Conservation (phyloP, 2,329 filamentous ascomycete species). For the Aspergillus aculeatus region DNA sequence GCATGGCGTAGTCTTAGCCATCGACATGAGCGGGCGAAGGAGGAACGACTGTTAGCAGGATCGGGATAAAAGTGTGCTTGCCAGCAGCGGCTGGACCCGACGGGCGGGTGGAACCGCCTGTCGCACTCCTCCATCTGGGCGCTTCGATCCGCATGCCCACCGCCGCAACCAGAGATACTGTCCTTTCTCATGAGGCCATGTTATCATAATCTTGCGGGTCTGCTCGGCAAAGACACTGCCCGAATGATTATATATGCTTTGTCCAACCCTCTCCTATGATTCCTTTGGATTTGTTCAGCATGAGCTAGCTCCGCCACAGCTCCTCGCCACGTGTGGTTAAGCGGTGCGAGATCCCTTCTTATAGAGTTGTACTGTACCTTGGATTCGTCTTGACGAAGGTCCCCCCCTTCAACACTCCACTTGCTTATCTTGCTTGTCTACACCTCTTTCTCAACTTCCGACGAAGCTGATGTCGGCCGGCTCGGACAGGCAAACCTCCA, state of each 20-base stretch:
- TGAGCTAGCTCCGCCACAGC: neutral
- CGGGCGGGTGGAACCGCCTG: slow-evolving; percentile 4
- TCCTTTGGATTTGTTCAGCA: neutral
- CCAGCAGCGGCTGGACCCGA: slow-evolving; percentile 8
- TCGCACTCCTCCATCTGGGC: slow-evolving; percentile 1
- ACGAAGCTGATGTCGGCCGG: neutral
- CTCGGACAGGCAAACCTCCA: neutral
- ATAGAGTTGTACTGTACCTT: neutral
- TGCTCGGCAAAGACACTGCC: neutral
- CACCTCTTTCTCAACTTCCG: neutral
- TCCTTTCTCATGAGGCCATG: neutral
- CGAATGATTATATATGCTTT: neutral
- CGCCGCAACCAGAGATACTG: neutral
- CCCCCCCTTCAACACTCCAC: neutral
- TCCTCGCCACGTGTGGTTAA: neutral
- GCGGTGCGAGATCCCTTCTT: neutral
- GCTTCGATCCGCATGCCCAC: slow-evolving; percentile 1
- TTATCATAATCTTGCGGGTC: neutral
- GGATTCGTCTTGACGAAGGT: neutral
- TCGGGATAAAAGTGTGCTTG: neutral
- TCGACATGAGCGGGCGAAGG: too few relatives aligned
- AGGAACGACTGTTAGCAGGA: too few relatives aligned
- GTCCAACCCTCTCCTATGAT: neutral
- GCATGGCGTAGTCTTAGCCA: neutral
- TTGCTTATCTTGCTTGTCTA: neutral